These are phyloP conservation scores for Botrytis sinoallii DNA, from an alignment of 2,329 filamentous ascomycete species.

Conservation along the genomic window DNA sequence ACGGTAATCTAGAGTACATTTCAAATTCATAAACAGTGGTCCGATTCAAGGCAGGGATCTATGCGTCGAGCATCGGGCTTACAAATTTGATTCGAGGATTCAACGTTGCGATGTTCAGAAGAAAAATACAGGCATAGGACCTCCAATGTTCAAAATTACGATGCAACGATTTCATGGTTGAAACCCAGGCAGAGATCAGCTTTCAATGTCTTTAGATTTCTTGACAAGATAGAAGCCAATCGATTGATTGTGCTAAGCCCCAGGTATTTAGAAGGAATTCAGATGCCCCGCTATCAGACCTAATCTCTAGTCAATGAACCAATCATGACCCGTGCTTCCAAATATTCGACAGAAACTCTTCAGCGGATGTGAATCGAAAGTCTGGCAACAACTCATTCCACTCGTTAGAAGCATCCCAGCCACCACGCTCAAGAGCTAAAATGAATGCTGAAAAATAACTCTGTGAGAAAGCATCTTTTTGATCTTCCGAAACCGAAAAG, in stretches of 20 bases:
- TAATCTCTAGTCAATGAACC: too few species aligned
- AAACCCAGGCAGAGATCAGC: background rate
- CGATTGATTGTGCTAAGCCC: background rate
- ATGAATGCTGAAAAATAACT: constrained; percentile 44
- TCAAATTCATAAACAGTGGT: background rate
- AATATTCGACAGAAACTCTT: constrained; percentile 42
- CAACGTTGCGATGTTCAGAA: too few species aligned
- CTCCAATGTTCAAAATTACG: too few species aligned
- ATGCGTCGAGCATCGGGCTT: background rate
- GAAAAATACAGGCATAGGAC: too few species aligned
- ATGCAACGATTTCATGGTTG: too few species aligned
- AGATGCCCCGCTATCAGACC: background rate
- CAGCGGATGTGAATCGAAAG: constrained; percentile 42
- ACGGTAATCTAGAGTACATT: too few species aligned
- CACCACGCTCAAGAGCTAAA: constrained; percentile 42
- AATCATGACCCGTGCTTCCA: constrained; percentile 25
- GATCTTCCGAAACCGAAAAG: constrained; percentile 39
- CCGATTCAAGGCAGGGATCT: background rate
- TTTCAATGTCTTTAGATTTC: background rate
- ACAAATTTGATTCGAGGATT: too few species aligned
- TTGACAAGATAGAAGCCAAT: background rate
- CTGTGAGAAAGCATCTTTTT: constrained; percentile 30
- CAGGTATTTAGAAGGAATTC: background rate
- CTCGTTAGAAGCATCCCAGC: constrained; percentile 45
- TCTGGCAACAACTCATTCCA: constrained; percentile 46